A percentile compares a stretch with the other conserved stretches of the same genome.
phyloP scores from a whole-genome alignment of 306 rosid species.

The Cicer cuneatum region DNA sequence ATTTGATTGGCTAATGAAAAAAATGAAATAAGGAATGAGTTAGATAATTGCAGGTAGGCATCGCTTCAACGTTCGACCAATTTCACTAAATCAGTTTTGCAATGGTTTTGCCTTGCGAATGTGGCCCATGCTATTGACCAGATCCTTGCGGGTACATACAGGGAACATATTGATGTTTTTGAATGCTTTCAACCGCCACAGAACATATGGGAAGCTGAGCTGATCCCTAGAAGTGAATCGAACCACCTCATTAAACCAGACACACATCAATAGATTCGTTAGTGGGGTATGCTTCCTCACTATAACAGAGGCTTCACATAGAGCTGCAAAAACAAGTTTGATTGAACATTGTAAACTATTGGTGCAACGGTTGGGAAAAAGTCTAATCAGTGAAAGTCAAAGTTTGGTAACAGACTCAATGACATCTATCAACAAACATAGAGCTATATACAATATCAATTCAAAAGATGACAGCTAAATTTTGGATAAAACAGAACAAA shows the following conservation, averaged over 20 bases:
- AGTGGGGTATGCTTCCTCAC: constrained; percentile 76
- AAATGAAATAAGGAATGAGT: constrained; percentile 35
- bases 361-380: not conserved
- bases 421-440: constrained; percentile 14
- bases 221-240: constrained; percentile 95
- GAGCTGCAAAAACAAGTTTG: constrained; percentile 66
- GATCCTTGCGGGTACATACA: constrained; percentile 97
- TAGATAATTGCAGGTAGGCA: constrained; percentile 36
- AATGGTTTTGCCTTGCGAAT: constrained; percentile 89
- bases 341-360: constrained; percentile 20
- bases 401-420: constrained; percentile 16
- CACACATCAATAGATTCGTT: constrained; percentile 80
- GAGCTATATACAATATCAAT: constrained; percentile 3
- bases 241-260: constrained; percentile 95
- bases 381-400: constrained; percentile 22
- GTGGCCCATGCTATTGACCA: constrained; percentile 97
- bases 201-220: constrained; percentile 90
- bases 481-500: constrained; percentile 7
- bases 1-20: constrained; percentile 43
- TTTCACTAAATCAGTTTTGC: constrained; percentile 50
- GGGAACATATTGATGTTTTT: constrained; percentile 76
- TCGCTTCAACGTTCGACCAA: constrained; percentile 17
- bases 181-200: constrained; percentile 79
- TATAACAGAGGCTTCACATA: constrained; percentile 86
- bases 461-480: constrained; percentile 8